Evolutionary conservation across 495 filamentous ascomycete genomes (phyloP), one percentile per base, ranked within the genome.

Genomic region (Hypoxylon rickii): DNA sequence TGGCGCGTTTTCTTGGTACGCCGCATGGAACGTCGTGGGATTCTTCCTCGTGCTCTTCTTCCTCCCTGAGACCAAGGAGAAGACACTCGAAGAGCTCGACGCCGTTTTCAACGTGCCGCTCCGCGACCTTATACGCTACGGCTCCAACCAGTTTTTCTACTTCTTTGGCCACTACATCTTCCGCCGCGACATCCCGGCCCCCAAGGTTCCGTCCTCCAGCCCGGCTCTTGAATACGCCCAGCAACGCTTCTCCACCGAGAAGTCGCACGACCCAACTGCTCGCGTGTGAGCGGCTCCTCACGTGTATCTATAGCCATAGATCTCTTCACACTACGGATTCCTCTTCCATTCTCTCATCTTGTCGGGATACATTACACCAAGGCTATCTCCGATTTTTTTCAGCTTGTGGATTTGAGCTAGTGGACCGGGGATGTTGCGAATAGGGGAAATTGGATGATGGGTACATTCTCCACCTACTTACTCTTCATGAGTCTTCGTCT

Each of bases 41-140:
- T 80, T 88, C 24, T 61, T 87, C 31, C 76, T 87, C 69, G 87
- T 90, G 40, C 84, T 90, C 64, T 74, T 92, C 38, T 88, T 83
- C 71, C 77, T 92, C 0, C 88, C 89, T 7, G 89, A 92, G 74
- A 92, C 89, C 1, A 92, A 92, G 71, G 88, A 89, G 64, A 82
- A 83, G 43, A 92, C 89, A 16, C 77, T 93, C 1, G 86, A 89
- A 66, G 86, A 88, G 56, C 68, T 85, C 17, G 82, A 83, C 52
- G 71, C 70, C 49, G 82, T 85, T 13, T 86, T 85, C 59, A 70
- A 71, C 19, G 79, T 83, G 7, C 72, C 76, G 1, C 74, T 76
- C 37, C 67, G 71, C 13, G 72, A 70, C 67, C 31, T 84, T 73
- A 74, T 85, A 80, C 67, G 79, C 70, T 48, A 79, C 58, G 64